Base-by-base conservation (phyloP, 768 basidiomycete genomes). In the Mycena galericulata region DNA sequence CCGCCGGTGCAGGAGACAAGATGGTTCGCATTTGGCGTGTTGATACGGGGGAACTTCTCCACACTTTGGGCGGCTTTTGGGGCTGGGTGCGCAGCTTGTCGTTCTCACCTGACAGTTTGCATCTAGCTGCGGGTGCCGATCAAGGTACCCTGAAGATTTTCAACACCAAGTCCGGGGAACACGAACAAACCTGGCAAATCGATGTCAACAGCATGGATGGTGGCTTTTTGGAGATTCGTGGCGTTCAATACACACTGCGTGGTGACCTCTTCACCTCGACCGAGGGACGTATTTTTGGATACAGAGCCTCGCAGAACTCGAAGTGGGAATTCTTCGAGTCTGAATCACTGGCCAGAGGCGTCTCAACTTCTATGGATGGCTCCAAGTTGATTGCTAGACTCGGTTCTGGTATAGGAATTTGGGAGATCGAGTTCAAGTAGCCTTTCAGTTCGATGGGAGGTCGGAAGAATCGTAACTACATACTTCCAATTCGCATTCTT, bases 21-120 rank as follows among this genome's bases (percentile, higher is more conserved):
- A 53, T 29, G 17, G 63, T 70, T 26, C 72, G 70, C 18, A 46
- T 74, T 15, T 76, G 73, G 75, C 40, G 69, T 43, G 58, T 64
- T 32, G 60, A 55, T 10, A 67, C 71, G 5, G 75, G 75, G 2
- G 56, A 69, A 40, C 60, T 69, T 18, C 20, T 73, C 2, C 63
- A 67, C 68, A 65, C 57, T 18, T 51, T 73, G 7, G 49, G 62
- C 29, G 66, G 66, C 0, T 72, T 65, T 62, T 6, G 10, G 7
- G 36, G 18, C 10, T 72, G 72, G 70, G 46, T 67, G 1, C 67
- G 67, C 8, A 54, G n/a, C 17, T 12, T 73, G 40, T 27, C 72
- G 14, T 73, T 72, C 47, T 55, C 62, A 14, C 72, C 64, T 1
- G 70, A 68, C 36, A 29, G 50, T 7, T 32, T 43, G n/a, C 38